Conservation (phyloP, 202 grass and related monocot species). For the Schoenoplectus tabernaemontani region DNA sequence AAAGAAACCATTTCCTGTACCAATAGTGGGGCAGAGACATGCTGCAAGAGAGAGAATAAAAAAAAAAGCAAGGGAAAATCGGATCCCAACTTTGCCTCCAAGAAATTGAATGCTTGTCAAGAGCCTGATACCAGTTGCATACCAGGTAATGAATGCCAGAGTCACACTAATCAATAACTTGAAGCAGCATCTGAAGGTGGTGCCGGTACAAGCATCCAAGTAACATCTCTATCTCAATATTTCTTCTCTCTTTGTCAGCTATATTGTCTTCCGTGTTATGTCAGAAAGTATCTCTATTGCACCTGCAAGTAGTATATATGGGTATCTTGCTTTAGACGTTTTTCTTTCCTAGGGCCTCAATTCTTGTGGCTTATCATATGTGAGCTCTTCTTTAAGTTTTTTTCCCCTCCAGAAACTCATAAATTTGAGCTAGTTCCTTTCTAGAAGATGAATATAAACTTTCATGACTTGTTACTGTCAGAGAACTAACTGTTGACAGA, state of each 20-base stretch:
- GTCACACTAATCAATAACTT: constrained; percentile 83
- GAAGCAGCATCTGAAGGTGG: constrained; percentile 84
- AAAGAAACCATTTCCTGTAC: constrained; percentile 98
- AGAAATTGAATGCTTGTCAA: constrained; percentile 77
- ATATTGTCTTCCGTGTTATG: neutral
- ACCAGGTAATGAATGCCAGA: constrained; percentile 82
- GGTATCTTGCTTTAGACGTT: neutral
- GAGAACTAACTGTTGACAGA: neutral
- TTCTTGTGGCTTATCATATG: neutral
- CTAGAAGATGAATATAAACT: neutral
- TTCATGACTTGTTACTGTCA: neutral
- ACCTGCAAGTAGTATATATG: neutral
- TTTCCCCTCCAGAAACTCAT: neutral
- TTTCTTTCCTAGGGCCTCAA: neutral
- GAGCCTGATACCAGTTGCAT: constrained; percentile 83
- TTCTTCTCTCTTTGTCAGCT: neutral
- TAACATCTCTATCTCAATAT: constrained; percentile 34
- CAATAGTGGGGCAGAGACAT: constrained; percentile 71
- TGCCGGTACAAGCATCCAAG: constrained; percentile 88
- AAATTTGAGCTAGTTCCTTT: neutral
- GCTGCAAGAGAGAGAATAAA: constrained; percentile 64
- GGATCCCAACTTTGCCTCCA: constrained; percentile 46
- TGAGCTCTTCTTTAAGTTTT: neutral
- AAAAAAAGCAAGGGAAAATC: constrained; percentile 59
- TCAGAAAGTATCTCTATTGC: neutral